These are phyloP conservation scores for Tephrocybe sp. DNA, from an alignment of 768 basidiomycete species.

Conservation along the genomic window DNA sequence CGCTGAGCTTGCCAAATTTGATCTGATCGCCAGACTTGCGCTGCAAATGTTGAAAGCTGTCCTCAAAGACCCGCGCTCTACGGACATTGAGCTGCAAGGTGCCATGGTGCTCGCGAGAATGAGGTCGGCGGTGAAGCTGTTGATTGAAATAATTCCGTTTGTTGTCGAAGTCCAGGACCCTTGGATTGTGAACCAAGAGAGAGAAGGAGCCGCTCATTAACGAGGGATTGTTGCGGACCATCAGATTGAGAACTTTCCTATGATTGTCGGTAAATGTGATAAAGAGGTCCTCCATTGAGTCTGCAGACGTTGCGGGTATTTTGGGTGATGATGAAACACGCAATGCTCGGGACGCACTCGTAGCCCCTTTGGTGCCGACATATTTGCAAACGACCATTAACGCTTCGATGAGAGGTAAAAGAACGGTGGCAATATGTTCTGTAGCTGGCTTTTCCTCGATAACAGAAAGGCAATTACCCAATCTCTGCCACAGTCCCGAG, in stretches of 20 bases:
- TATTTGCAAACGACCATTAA: conserved; percentile 99
- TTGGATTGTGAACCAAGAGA: conserved; percentile 90
- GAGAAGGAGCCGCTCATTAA: conserved; percentile 99
- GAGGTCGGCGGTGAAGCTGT: conserved; percentile 83
- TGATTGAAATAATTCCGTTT: conserved; percentile 96
- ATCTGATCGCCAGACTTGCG: conserved; percentile 93
- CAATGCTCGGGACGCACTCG: conserved; percentile 46
- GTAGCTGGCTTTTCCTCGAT: conserved; percentile 80
- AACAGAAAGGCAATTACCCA: conserved; percentile 85
- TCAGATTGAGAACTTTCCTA: conserved; percentile 90
- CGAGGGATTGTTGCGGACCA: conserved; percentile 98
- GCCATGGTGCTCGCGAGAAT: conserved; percentile 75
- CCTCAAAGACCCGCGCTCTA: conserved; percentile 91
- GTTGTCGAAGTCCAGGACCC: conserved; percentile 98
- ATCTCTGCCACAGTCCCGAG: conserved; percentile 81
- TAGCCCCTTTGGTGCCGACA: conserved; percentile 65
- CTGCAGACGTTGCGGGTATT: conserved; percentile 66
- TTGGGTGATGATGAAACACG: conserved; percentile 69
- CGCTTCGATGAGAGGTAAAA: conserved; percentile 93
- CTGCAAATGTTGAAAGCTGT: conserved; percentile 92
- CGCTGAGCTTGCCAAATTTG: conserved; percentile 95
- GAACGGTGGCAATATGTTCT: conserved; percentile 87
- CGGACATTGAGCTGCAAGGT: conserved; percentile 90
- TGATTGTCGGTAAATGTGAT: conserved; percentile 92
- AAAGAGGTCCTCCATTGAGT: conserved; percentile 89